phyloP scores from a whole-genome alignment of 148 eudicot genomes.

The Rhododendron mucronatum region DNA sequence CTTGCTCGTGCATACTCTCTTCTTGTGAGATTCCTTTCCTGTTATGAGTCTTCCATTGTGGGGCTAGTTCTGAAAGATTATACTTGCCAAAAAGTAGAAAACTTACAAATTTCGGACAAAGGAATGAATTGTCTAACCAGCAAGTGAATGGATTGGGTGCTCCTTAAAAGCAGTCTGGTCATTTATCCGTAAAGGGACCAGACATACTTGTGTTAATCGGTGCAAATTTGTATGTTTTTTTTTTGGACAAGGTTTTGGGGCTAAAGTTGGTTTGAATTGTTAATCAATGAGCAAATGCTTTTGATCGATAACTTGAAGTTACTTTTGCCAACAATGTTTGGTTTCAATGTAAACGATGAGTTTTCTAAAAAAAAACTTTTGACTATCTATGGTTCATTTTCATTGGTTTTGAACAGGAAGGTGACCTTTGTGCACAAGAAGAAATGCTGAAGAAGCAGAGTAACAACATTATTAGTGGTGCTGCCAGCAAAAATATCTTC shows the following conservation, averaged over 20 bases:
- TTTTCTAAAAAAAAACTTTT: not conserved
- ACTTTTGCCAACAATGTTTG: not conserved
- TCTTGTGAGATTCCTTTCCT: slow-evolving; percentile 51
- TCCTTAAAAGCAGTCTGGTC: not conserved
- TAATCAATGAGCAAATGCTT: not conserved
- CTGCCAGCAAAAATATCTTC: slow-evolving; percentile 74
- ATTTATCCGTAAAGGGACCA: not conserved
- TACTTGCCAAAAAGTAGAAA: too few species aligned
- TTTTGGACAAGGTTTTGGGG: not conserved
- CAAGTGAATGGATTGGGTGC: not conserved
- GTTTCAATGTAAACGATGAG: not conserved
- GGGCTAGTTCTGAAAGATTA: not conserved
- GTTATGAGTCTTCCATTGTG: not conserved
- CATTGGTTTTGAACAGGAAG: slow-evolving; percentile 46
- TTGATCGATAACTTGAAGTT: not conserved
- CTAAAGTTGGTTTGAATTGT: not conserved
- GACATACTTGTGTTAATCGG: not conserved
- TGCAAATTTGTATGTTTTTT: not conserved
- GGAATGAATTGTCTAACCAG: not conserved
- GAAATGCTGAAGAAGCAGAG: slow-evolving; percentile 77
- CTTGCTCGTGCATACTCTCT: slow-evolving; percentile 81
- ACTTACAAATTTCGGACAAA: not conserved
- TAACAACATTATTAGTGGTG: slow-evolving; percentile 38
- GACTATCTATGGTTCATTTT: not conserved
- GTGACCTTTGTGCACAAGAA: slow-evolving; percentile 66